Conservation (phyloP, 2,329 filamentous ascomycete genomes). For the Canariomyces notabilis region DNA sequence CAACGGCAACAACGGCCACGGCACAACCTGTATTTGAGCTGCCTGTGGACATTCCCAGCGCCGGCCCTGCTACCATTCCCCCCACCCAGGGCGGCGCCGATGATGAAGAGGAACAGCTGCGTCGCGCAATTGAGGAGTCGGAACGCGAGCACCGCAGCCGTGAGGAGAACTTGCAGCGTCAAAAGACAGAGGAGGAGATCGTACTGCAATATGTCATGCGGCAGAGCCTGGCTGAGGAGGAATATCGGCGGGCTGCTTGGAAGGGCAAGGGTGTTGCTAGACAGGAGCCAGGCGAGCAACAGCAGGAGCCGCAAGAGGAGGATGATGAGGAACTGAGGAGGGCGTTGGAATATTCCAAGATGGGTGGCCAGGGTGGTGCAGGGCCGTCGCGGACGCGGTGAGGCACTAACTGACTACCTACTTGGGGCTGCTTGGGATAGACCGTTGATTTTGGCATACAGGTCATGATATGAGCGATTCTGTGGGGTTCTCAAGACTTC, state of each 20-base stretch:
- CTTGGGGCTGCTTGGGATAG: background rate
- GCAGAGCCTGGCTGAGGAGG: conserved; percentile 67
- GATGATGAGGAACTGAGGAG: conserved; percentile 52
- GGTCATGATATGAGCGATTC: background rate
- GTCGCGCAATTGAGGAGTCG: conserved; percentile 44
- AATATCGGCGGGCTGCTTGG: conserved; percentile 38
- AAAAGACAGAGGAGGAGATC: conserved; percentile 62
- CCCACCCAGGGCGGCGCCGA: background rate
- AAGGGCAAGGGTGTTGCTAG: conserved; percentile 33
- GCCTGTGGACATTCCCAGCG: background rate
- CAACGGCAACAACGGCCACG: background rate
- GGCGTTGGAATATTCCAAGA: conserved; percentile 49
- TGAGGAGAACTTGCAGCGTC: conserved; percentile 38
- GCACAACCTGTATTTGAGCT: background rate
- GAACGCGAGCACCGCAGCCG: conserved; percentile 41
- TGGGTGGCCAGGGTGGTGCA: conserved; percentile 29
- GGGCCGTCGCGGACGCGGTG: conserved; percentile 7
- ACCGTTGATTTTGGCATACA: no score
- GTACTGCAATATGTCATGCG: conserved; percentile 73
- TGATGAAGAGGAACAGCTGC: conserved; percentile 35
- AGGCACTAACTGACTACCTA: background rate
- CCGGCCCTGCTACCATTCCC: background rate
- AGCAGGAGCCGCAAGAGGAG: conserved; percentile 46
- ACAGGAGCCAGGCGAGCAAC: conserved; percentile 23
- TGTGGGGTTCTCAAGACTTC: background rate